These are phyloP conservation scores for Moricandia moricandioides DNA, from an alignment of 345 rosid species.

Conservation along the genomic window DNA sequence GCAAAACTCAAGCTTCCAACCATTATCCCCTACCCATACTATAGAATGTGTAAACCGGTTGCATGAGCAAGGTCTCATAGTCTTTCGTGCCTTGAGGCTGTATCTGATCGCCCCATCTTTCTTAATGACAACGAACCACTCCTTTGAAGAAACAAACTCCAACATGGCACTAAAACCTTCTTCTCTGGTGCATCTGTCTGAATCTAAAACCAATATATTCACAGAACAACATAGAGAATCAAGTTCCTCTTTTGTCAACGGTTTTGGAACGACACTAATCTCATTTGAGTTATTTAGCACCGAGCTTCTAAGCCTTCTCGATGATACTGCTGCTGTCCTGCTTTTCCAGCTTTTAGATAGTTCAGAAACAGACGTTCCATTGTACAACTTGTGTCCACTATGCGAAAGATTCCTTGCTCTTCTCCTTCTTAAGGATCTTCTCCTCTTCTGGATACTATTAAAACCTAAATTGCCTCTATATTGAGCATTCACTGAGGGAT, in stretches of 20 bases:
- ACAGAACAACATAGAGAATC: conserved; percentile 56
- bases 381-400: conserved; percentile 46
- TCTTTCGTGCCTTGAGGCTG: conserved; percentile 49
- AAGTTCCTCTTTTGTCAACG: conserved; percentile 34
- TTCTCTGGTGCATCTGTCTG: conserved; percentile 75
- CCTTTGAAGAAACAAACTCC: conserved; percentile 58
- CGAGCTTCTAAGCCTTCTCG: conserved; percentile 55
- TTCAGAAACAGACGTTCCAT: conserved; percentile 60
- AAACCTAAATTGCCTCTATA: conserved; percentile 50
- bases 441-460: conserved; percentile 68
- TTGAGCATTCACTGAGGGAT: conserved; percentile 46
- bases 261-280: conserved; percentile 30
- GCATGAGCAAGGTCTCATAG: conserved; percentile 56
- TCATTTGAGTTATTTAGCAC: conserved; percentile 39
- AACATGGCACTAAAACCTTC: conserved; percentile 55
- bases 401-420: conserved; percentile 56
- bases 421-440: conserved; percentile 70
- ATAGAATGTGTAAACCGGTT: conserved; percentile 68
- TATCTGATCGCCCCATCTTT: conserved; percentile 49
- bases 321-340: conserved; percentile 46
- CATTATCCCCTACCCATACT: conserved; percentile 69
- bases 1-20: conserved; percentile 87
- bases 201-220: conserved; percentile 50
- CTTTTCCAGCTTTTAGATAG: conserved; percentile 54
- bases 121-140: conserved; percentile 68